Evolutionary conservation across 1,284 basidiomycete genomes (phyloP).

Genomic region (Peniophora sp.): DNA sequence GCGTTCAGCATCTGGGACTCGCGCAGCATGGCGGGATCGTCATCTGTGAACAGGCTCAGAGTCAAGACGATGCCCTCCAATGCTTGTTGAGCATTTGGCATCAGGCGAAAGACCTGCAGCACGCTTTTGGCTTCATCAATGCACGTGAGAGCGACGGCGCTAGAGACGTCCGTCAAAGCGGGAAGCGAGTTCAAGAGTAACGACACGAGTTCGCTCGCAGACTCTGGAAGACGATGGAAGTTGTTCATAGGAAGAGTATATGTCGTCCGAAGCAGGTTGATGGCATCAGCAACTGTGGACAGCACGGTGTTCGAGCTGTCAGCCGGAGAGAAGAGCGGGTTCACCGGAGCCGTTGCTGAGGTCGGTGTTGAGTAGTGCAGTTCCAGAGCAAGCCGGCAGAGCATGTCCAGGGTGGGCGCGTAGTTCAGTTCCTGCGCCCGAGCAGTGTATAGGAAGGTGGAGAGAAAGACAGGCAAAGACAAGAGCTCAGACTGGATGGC

Average conservation of each 20-base stretch:
- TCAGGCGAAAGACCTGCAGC: slow-evolving; percentile 36
- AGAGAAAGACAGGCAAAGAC: slow-evolving; percentile 48
- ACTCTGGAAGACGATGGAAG: slow-evolving; percentile 50
- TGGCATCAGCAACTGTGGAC: slow-evolving; percentile 50
- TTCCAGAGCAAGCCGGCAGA: slow-evolving; percentile 58
- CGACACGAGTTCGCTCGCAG: slow-evolving; percentile 54
- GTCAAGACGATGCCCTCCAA: slow-evolving; percentile 54
- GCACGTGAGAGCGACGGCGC: slow-evolving; percentile 47
- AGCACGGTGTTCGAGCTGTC: slow-evolving; percentile 41
- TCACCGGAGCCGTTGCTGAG: slow-evolving; percentile 41
- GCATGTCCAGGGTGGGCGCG: slow-evolving; percentile 55
- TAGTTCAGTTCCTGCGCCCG: slow-evolving; percentile 44
- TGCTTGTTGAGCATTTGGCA: slow-evolving; percentile 41
- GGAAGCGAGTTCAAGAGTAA: slow-evolving; percentile 51
- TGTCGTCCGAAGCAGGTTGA: slow-evolving; percentile 49
- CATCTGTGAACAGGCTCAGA: slow-evolving; percentile 51
- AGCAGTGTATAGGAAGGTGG: slow-evolving; percentile 40
- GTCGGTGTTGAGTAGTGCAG: slow-evolving; percentile 37
- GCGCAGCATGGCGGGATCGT: slow-evolving; percentile 56
- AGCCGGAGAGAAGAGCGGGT: slow-evolving; percentile 41
- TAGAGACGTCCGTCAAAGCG: slow-evolving; percentile 52
- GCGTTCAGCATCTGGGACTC: slow-evolving; percentile 64
- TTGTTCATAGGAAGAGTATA: slow-evolving; percentile 46
- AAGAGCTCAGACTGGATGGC: slow-evolving; percentile 51
- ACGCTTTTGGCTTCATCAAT: slow-evolving; percentile 48